Percentiles rank a stretch among this genome's conserved stretches.
phyloP scores from a whole-genome alignment of 495 filamentous ascomycete genomes.

The Aspergillus incahuasiensis region DNA sequence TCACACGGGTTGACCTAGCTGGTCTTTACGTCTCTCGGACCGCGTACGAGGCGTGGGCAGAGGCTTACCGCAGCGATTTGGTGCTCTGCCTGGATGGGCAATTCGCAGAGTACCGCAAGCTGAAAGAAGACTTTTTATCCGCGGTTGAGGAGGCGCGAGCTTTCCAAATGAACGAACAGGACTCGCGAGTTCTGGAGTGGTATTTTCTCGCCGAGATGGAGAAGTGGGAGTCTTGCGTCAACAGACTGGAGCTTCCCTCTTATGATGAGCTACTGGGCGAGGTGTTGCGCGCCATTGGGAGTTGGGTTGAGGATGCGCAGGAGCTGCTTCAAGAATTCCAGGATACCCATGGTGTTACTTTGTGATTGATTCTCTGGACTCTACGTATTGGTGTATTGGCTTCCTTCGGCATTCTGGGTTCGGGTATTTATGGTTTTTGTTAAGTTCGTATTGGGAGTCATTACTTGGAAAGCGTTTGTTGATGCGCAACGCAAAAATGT shows the following conservation, averaged over 20 bases:
- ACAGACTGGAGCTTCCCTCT: no score
- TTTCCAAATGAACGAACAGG: no score
- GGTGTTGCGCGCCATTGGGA: constrained; percentile 8
- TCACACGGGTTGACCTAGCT: constrained; percentile 8
- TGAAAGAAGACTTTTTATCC: not conserved
- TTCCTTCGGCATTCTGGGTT: no score
- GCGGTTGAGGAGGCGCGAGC: not conserved
- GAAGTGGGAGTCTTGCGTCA: constrained; percentile 11
- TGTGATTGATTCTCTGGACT: no score
- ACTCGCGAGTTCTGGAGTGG: not conserved
- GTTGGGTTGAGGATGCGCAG: not conserved
- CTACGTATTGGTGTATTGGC: not conserved
- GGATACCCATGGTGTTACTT: no score
- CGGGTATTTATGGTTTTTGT: no score
- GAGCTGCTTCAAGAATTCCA: no score
- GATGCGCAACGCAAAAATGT: no score
- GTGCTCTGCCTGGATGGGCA: not conserved
- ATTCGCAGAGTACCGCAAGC: not conserved
- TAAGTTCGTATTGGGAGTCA: no score
- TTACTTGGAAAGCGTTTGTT: no score
- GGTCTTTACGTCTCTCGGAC: constrained; percentile 11
- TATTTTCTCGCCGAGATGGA: constrained; percentile 21
- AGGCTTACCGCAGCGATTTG: constrained; percentile 1
- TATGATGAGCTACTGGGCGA: no score
- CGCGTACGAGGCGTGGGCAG: constrained; percentile 13